Percentiles rank a stretch among this genome's conserved stretches.
These are phyloP conservation scores for Theobroma cacao DNA, from an alignment of 345 rosid genomes.

Conservation along the genomic window DNA sequence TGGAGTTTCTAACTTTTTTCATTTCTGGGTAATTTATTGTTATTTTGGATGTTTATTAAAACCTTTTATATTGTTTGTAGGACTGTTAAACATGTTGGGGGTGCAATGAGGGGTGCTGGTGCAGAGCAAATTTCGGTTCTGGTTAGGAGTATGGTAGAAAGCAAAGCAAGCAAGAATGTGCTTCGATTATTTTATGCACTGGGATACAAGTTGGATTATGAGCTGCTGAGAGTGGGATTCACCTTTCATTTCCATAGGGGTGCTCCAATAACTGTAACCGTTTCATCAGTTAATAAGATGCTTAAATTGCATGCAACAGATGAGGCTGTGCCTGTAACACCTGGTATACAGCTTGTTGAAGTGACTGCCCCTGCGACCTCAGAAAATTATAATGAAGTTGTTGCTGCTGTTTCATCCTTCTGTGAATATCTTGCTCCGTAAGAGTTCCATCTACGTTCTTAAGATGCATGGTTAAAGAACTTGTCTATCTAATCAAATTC, in stretches of 20 bases:
- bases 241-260: constrained; percentile 84
- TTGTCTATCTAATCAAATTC: not conserved
- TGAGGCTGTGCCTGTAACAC: constrained; percentile 90
- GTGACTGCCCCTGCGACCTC: constrained; percentile 91
- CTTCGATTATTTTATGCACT: constrained; percentile 69
- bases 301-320: constrained; percentile 77
- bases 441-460: constrained; percentile 23
- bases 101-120: constrained; percentile 87
- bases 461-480: not conserved
- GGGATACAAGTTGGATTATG: constrained; percentile 93
- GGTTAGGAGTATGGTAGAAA: constrained; percentile 78
- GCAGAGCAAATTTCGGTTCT: constrained; percentile 90
- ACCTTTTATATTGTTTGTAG: constrained; percentile 26
- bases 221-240: constrained; percentile 84
- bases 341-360: constrained; percentile 96
- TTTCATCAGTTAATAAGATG: constrained; percentile 86
- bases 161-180: constrained; percentile 97
- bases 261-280: constrained; percentile 69
- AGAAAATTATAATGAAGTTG: constrained; percentile 83
- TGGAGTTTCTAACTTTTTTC: not conserved
- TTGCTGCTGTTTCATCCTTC: constrained; percentile 71
- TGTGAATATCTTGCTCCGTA: constrained; percentile 98
- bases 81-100: constrained; percentile 92
- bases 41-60: not conserved
- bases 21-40: not conserved